Evolutionary conservation across 768 basidiomycete species (phyloP).

Genomic region (Tulasnella sp.): DNA sequence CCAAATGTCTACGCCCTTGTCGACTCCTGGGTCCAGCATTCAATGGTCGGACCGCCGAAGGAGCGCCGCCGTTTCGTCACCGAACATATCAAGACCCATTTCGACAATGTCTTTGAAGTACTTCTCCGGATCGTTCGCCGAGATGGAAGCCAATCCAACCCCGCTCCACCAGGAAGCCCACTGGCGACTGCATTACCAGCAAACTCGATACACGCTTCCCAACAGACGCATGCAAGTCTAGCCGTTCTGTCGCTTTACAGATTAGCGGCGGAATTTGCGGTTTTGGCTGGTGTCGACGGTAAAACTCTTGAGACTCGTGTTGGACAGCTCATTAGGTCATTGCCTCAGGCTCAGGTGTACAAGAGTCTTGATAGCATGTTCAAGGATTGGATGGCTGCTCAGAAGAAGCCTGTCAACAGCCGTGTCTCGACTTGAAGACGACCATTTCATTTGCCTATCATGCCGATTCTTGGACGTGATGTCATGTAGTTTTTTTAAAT

Average conservation of each 20-base stretch:
- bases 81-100: conserved; percentile 69
- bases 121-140: conserved; percentile 75
- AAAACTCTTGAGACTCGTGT: conserved; percentile 69
- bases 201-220: conserved; percentile 69
- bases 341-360: conserved; percentile 82
- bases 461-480: not conserved
- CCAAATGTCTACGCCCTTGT: conserved; percentile 88
- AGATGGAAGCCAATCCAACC: conserved; percentile 70
- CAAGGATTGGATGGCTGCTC: conserved; percentile 46
- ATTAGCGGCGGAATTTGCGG: conserved; percentile 73
- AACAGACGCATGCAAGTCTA: conserved; percentile 91
- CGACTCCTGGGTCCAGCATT: conserved; percentile 83
- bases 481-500: not conserved
- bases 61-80: conserved; percentile 85
- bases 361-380: conserved; percentile 92
- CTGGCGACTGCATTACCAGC: conserved; percentile 41
- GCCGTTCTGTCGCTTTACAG: conserved; percentile 89
- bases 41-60: conserved; percentile 60
- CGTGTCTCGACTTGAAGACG: not conserved
- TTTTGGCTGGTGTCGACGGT: conserved; percentile 44
- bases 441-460: not conserved
- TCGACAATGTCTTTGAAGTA: conserved; percentile 88
- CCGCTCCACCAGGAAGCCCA: conserved; percentile 25
- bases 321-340: conserved; percentile 80
- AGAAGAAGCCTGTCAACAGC: not conserved